Base-by-base conservation (phyloP, 176 grass and related monocot genomes). In the Aegilops umbellulata region DNA sequence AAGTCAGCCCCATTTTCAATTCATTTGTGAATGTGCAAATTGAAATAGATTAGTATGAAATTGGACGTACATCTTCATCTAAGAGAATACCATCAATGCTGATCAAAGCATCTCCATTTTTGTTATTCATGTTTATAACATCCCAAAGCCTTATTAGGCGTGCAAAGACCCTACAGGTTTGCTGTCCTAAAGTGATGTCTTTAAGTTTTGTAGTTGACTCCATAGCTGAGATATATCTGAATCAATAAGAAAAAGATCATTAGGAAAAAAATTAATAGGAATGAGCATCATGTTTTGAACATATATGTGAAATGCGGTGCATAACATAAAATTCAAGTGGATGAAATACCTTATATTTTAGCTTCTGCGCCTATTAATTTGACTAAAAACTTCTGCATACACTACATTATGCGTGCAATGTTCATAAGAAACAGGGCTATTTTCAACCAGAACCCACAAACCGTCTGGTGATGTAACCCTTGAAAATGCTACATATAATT, bases 401-500 rank as follows among this genome's bases (percentile, higher is more conserved):
- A 65, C 62, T 65, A 65, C 26, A 4, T 65, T 65, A 65, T 65
- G 62, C 29, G 62, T 67, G 29, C 65, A 67, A 67, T 67, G 65
- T 16, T 65, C 46, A 47, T 47, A 47, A 47, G 13, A 47, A 47
- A 47, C 26, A 8, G 26, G 63, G 7, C 11, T 30, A 5, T 65
- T 65, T 30, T 30, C 63, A 3, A 30, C 30, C 13, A 65, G 25
- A 15, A 65, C 63, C 2, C 5, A 13, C 25, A 30, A 65, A 3
- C 38, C 69, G 5, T 72, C 22, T 13, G n/a, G 35, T 42, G 36
- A n/a, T 41, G 11, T 72, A 42, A 23, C 20, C 23, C 63, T 65
- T 15, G 25, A 65, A 30, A 65, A 65, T 65, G 83, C 74, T 30
- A 79, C 83, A 58, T 86, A 86, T 4, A 86, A 15, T 57, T 86